Evolutionary conservation across 164 flowering plant genomes (phyloP).

Genomic region (Cinnamomum micranthum): DNA sequence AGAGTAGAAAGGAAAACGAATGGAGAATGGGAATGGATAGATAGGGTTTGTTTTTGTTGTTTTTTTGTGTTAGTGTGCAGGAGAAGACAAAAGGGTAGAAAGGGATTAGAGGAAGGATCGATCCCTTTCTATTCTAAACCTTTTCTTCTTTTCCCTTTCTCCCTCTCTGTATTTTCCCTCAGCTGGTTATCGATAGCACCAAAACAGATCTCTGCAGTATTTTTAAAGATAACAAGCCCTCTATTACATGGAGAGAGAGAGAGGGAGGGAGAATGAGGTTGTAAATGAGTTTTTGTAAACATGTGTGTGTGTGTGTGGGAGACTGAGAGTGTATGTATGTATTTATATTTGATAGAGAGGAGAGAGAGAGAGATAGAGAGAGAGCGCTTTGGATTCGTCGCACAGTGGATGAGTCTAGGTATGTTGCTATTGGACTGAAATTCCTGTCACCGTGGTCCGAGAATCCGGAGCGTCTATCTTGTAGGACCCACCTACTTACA

Average conservation of each 20-base stretch:
- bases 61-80: background rate
- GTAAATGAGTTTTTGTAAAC: too few species aligned
- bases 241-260: background rate
- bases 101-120: conserved; percentile 14
- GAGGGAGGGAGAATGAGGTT: background rate
- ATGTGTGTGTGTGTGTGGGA: too few species aligned
- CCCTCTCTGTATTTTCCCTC: background rate
- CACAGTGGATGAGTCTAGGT: too few species aligned
- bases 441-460: too few species aligned
- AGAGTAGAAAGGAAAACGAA: too few species aligned
- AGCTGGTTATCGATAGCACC: conserved; percentile 2
- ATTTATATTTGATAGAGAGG: too few species aligned
- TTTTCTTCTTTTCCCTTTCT: background rate
- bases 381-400: too few species aligned
- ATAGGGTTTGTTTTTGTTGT: conserved; percentile 1
- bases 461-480: too few species aligned
- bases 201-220: conserved; percentile 9
- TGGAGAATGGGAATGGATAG: background rate
- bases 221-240: background rate
- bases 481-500: too few species aligned
- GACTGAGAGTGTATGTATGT: too few species aligned
- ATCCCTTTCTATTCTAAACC: conserved; percentile 9
- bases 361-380: too few species aligned
- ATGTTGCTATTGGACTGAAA: too few species aligned
- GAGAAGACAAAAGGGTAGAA: conserved; percentile 38